Evolutionary conservation across 768 basidiomycete species (phyloP).

Genomic region (Kwoniella bestiolae): DNA sequence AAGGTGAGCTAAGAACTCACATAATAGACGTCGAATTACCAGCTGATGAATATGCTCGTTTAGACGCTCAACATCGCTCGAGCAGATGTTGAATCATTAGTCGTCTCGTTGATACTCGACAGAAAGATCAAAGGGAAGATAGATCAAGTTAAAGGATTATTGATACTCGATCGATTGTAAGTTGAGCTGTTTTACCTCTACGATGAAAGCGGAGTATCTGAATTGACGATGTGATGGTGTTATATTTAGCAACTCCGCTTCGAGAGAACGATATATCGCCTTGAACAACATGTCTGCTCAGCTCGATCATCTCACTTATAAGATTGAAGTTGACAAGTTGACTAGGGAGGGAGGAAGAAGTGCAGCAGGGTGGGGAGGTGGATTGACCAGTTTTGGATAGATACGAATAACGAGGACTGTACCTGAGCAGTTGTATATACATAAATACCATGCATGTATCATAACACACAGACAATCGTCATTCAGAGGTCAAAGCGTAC

Average conservation of each 20-base stretch:
- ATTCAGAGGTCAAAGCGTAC: background rate
- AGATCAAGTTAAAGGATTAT: slow-evolving; percentile 91
- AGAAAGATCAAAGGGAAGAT: slow-evolving; percentile 96
- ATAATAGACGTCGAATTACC: background rate
- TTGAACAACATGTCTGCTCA: slow-evolving; percentile 16
- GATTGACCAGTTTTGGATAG: slow-evolving; percentile 17
- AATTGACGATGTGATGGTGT: background rate
- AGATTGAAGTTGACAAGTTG: slow-evolving; percentile 29
- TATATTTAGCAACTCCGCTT: slow-evolving; percentile 15
- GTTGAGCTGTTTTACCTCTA: slow-evolving; percentile 16
- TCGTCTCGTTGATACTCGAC: slow-evolving; percentile 91
- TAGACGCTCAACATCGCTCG: slow-evolving; percentile 95
- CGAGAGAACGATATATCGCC: slow-evolving; percentile 21
- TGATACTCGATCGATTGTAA: slow-evolving; percentile 81
- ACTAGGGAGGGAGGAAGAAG: slow-evolving; percentile 13
- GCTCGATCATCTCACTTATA: slow-evolving; percentile 7
- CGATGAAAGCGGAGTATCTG: background rate
- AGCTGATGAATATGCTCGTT: background rate
- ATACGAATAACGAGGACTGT: background rate
- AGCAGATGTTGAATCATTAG: slow-evolving; percentile 88
- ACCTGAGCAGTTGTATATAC: background rate
- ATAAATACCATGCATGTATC: slow-evolving; percentile 11
- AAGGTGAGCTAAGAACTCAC: slow-evolving; percentile 63
- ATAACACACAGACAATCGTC: background rate
- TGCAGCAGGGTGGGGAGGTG: slow-evolving; percentile 11